Conservation (phyloP, 495 filamentous ascomycete species). For the Letharia lupina region DNA sequence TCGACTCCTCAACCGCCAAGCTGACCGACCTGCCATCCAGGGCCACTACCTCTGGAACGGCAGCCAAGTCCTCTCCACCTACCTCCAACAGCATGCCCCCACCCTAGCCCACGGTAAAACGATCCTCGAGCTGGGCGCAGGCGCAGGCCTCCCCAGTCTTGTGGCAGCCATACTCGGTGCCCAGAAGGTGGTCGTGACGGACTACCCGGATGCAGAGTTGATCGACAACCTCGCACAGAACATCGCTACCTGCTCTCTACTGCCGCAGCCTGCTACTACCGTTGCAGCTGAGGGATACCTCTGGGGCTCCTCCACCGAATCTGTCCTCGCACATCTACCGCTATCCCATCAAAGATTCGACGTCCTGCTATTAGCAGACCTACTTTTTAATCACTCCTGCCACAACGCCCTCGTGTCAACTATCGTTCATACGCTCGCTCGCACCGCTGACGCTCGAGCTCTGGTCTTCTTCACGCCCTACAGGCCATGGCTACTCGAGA, state of each 20-base stretch:
- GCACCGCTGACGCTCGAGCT: conserved; percentile 48
- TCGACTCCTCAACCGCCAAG: not conserved
- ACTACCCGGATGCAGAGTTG: conserved; percentile 78
- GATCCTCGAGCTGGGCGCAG: conserved; percentile 84
- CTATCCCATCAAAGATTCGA: conserved; percentile 50
- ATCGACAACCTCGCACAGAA: conserved; percentile 69
- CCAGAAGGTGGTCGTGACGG: conserved; percentile 63
- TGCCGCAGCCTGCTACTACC: conserved; percentile 15
- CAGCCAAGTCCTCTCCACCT: conserved; percentile 60
- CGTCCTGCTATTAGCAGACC: conserved; percentile 73
- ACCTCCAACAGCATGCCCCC: conserved; percentile 58
- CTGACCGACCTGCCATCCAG: conserved; percentile 31
- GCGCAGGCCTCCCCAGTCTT: conserved; percentile 75
- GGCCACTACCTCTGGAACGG: conserved; percentile 92
- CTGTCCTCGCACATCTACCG: conserved; percentile 36
- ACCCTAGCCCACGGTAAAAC: conserved; percentile 50
- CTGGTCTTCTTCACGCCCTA: conserved; percentile 92
- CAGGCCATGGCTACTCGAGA: conserved; percentile 76
- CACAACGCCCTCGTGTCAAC: conserved; percentile 67
- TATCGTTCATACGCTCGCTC: conserved; percentile 53
- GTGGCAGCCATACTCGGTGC: conserved; percentile 68
- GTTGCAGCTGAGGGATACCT: conserved; percentile 56
- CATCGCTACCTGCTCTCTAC: conserved; percentile 41
- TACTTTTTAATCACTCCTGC: conserved; percentile 83
- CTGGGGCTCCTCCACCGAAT: conserved; percentile 58